Evolutionary conservation across 73 alveolate species (phyloP).

Genomic region (Tetrahymena borealis): DNA sequence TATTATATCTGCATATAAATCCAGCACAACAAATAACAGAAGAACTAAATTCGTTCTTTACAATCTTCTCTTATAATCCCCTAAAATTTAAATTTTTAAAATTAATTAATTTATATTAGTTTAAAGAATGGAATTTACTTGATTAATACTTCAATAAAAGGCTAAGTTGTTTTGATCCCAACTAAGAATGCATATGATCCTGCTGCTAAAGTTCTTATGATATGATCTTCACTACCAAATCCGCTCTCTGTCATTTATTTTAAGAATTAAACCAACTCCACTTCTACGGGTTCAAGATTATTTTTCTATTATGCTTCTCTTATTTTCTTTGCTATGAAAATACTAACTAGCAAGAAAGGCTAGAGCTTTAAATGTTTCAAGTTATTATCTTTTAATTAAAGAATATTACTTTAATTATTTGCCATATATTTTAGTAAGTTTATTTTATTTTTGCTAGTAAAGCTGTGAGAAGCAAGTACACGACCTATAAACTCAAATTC

Average conservation of each 20-base stretch:
- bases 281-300: not conserved
- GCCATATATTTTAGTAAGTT: not conserved
- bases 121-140: not conserved
- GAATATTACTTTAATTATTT: not conserved
- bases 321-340: not conserved
- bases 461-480: not conserved
- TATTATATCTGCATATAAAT: not conserved
- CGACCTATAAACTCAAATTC: not conserved
- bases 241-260: not conserved
- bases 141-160: not conserved
- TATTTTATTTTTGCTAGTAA: not conserved
- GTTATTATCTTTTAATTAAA: not conserved
- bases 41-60: not conserved
- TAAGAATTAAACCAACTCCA: not conserved
- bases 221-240: not conserved
- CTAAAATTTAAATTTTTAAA: not conserved
- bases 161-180: not conserved
- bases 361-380: not conserved
- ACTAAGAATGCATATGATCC: not conserved
- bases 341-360: not conserved
- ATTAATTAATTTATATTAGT: not conserved
- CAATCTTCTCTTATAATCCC: not conserved
- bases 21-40: not conserved
- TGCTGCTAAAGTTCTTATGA: not conserved
- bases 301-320: not conserved